phyloP scores from a whole-genome alignment of 2,329 filamentous ascomycete genomes.

The Fusarium sp. region DNA sequence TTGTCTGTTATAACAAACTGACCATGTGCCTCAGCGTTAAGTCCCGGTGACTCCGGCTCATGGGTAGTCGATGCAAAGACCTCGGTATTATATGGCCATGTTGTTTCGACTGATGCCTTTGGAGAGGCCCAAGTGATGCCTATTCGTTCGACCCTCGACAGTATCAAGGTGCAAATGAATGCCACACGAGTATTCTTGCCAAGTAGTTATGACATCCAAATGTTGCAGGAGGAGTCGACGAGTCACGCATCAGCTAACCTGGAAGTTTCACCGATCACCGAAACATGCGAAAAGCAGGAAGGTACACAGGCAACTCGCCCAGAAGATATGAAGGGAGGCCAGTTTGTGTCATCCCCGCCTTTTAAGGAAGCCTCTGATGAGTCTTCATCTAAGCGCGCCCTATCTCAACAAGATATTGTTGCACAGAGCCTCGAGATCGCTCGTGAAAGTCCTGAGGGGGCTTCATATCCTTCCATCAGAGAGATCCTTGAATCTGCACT shows the following conservation, averaged over 20 bases:
- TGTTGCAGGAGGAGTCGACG: neutral
- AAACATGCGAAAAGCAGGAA: neutral
- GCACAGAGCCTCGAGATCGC: conserved; percentile 79
- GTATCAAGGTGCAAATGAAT: neutral
- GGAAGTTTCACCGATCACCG: neutral
- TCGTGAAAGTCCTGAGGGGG: conserved; percentile 75
- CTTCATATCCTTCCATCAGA: conserved; percentile 69
- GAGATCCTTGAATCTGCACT: conserved; percentile 74
- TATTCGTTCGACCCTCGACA: neutral
- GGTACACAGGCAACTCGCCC: neutral
- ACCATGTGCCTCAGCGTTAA: neutral
- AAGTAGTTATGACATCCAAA: rapidly evolving
- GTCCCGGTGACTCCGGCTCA: neutral
- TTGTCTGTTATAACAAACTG: rapidly evolving
- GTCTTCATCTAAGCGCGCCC: conserved; percentile 12
- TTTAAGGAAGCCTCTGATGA: neutral
- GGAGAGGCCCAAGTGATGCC: neutral
- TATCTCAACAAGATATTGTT: conserved; percentile 54
- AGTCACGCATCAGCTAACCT: rapidly evolving
- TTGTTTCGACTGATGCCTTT: neutral
- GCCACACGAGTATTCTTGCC: neutral
- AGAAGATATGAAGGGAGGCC: neutral
- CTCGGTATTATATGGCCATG: neutral
- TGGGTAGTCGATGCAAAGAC: neutral
- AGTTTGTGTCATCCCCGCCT: neutral